Conservation (phyloP, 169 alveolate genomes). For the Eimeria praecox region DNA sequence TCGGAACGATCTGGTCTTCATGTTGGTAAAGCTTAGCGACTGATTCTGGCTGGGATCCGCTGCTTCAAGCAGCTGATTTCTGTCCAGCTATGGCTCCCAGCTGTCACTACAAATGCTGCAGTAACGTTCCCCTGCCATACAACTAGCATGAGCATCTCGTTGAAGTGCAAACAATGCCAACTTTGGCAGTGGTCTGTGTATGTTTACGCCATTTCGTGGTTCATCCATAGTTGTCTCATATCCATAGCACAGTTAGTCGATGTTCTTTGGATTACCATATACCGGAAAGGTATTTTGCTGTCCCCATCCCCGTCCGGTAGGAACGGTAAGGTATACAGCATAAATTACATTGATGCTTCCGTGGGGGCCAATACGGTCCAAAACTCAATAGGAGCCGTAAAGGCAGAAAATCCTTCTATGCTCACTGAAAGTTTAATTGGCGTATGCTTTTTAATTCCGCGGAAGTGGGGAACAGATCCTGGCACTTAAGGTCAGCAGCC, state of each 20-base stretch:
- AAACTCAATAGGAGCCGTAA: background rate
- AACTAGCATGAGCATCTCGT: background rate
- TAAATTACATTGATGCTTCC: background rate
- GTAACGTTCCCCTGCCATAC: background rate
- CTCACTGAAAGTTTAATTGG: background rate
- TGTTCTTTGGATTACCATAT: background rate
- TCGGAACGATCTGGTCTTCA: background rate
- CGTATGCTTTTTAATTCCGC: conserved; percentile 16
- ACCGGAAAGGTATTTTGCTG: background rate
- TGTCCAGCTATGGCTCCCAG: background rate
- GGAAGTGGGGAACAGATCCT: conserved; percentile 47
- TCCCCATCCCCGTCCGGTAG: background rate
- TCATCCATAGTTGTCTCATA: background rate
- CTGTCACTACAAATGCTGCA: background rate
- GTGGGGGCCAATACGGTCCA: background rate
- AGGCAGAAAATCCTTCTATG: background rate
- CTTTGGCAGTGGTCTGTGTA: background rate
- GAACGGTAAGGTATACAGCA: background rate
- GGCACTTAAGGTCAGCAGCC: conserved; percentile 70
- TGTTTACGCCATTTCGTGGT: background rate
- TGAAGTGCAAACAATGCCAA: background rate
- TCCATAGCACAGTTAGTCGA: too few relatives aligned
- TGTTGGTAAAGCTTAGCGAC: background rate
- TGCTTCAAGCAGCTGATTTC: background rate
- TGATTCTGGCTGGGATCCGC: background rate